Conservation (phyloP, 164 flowering plant species). For the Protea cynaroides region DNA sequence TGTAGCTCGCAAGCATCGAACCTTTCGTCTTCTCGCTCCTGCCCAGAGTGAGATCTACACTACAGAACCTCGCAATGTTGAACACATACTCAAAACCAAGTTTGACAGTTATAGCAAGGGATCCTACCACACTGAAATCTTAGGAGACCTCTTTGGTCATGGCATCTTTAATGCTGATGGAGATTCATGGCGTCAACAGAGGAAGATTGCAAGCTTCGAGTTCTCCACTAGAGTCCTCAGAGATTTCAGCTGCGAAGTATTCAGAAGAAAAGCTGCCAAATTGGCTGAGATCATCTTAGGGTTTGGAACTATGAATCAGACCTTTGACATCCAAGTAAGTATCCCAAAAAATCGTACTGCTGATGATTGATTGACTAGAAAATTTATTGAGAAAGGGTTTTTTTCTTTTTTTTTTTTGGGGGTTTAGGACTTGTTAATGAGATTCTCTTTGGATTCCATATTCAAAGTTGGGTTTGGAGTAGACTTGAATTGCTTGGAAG, state of each 20-base stretch:
- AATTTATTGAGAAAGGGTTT: background rate
- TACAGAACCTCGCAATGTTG: too few species aligned
- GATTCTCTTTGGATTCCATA: slow-evolving; percentile 59
- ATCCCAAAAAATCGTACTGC: too few species aligned
- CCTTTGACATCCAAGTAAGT: slow-evolving; percentile 46
- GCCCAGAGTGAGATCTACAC: too few species aligned
- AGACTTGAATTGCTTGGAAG: slow-evolving; percentile 34
- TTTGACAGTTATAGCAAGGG: slow-evolving; percentile 29
- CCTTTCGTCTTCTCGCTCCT: too few species aligned
- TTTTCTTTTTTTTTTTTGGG: too few species aligned
- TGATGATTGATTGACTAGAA: too few species aligned
- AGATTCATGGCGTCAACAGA: slow-evolving; percentile 8
- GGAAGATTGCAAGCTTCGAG: slow-evolving; percentile 1
- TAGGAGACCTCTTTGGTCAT: slow-evolving; percentile 50
- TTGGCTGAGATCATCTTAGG: slow-evolving; percentile 33
- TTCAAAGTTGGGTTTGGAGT: slow-evolving; percentile 68
- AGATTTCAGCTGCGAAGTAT: slow-evolving; percentile 29
- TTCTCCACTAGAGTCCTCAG: slow-evolving; percentile 37
- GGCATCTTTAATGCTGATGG: slow-evolving; percentile 63
- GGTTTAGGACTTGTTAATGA: slow-evolving; percentile 59
- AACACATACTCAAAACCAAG: too few species aligned
- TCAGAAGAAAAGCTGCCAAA: slow-evolving; percentile 34
- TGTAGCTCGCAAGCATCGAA: too few species aligned
- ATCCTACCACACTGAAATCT: slow-evolving; percentile 24
- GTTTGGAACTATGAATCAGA: slow-evolving; percentile 22